Base-by-base conservation (phyloP, 768 basidiomycete species). In the Suillus sp. region DNA sequence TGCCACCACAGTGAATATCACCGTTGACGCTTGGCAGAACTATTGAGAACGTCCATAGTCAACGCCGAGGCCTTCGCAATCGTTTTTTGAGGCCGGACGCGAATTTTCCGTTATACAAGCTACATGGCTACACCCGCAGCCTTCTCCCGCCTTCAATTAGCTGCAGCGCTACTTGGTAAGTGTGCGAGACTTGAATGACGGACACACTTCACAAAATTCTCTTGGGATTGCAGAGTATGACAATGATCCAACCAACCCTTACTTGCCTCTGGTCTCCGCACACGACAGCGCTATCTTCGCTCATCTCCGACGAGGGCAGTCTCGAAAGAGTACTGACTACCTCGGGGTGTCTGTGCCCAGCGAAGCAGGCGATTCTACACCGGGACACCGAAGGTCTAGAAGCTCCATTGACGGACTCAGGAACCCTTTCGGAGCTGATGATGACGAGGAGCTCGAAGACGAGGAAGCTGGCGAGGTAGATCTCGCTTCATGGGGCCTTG, bases 201-300 rank as follows among this genome's bases (percentile, higher is more conserved):
- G 18, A 40, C 56, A 40, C 38, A 18, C 30, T 50, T 34, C 25
- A 38, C 50, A 34, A 67, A 62, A n/a, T n/a, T 32, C 50, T 61
- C 53, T 43, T 59, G 38, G 18, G 10, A 34, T 2, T 50, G 20
- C 66, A 95, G 94, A 96, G 75, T 96, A 96, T 72, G 94, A 96
- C 81, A 95, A 95, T 67, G 92, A 95, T 72, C 80, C 84, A 40
- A 78, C 82, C n/a, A 80, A 93, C 72, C 88, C 88, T 7, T 75
- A 85, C 59, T 81, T 78, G 13, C 85, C 86, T 9, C 77, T 79
- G 66, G 84, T 82, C 61, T 88, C 85, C 54, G 92, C 92, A 4
- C 85, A 92, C 50, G 91, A 94, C 64, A 93, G 92, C 64, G 93
- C 92, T 58, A 90, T 95, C 64, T 94, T 95, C 69, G 82, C 89